phyloP scores from a whole-genome alignment of 192 early-diverging fungal genomes.

The Geranomyces michiganensis region DNA sequence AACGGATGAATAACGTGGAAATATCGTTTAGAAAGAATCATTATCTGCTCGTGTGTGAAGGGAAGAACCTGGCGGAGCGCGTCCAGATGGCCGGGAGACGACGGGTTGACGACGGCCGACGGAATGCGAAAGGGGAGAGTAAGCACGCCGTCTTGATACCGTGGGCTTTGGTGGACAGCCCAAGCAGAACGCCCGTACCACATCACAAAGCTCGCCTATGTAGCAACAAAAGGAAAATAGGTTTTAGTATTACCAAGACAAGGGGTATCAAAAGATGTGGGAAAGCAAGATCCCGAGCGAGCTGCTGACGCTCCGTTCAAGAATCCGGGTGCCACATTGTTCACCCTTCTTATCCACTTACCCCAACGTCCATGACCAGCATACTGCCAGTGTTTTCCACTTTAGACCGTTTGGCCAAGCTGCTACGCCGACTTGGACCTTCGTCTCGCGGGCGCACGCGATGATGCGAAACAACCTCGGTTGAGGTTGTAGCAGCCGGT shows the following conservation, averaged over 20 bases:
- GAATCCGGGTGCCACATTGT: too few relatives aligned
- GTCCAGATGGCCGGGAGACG: background rate
- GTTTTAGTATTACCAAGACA: too few relatives aligned
- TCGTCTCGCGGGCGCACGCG: background rate
- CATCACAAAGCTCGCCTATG: slow-evolving; percentile 1
- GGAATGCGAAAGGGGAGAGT: slow-evolving; percentile 25
- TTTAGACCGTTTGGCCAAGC: background rate
- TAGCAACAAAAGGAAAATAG: background rate
- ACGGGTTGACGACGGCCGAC: background rate
- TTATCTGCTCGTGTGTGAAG: slow-evolving; percentile 27
- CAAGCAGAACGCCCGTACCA: slow-evolving; percentile 2
- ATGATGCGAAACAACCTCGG: too few relatives aligned
- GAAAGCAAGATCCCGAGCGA: too few relatives aligned
- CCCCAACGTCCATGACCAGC: slow-evolving; percentile 3
- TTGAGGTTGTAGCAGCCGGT: background rate
- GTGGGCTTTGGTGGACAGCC: slow-evolving; percentile 12
- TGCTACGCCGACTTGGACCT: background rate
- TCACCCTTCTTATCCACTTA: too few relatives aligned
- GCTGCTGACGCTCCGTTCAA: too few relatives aligned
- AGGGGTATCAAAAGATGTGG: too few relatives aligned
- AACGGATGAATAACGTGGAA: slow-evolving; percentile 31
- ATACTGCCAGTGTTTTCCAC: background rate
- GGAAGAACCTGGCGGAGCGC: slow-evolving; percentile 21
- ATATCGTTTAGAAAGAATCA: slow-evolving; percentile 1
- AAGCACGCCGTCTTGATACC: slow-evolving; percentile 20